A percentile compares a stretch with the other conserved stretches of the same genome.
Conservation (phyloP, 164 flowering plant genomes). For the Santalum album region DNA sequence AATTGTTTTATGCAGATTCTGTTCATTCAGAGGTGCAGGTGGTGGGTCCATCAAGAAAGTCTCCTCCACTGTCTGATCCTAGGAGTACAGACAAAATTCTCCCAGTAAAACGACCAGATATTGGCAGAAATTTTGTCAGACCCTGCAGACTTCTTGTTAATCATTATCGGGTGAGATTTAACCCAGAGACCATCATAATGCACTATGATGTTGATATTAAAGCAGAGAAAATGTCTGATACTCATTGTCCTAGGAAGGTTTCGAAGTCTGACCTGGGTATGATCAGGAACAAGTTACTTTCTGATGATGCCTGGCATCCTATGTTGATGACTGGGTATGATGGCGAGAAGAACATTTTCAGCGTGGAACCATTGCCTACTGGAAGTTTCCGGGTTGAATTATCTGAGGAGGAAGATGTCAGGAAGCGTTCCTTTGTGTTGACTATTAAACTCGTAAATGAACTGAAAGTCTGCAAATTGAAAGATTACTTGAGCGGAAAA, state of each 20-base stretch:
- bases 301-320: slow-evolving; percentile 23
- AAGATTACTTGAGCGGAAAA: not conserved
- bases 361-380: slow-evolving; percentile 37
- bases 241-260: slow-evolving; percentile 19
- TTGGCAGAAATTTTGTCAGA: slow-evolving; percentile 16
- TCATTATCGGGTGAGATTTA: slow-evolving; percentile 36
- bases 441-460: slow-evolving; percentile 38
- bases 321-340: slow-evolving; percentile 41
- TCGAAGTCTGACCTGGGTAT: slow-evolving; percentile 21
- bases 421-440: slow-evolving; percentile 15
- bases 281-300: slow-evolving; percentile 28
- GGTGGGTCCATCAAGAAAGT: not conserved
- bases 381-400: slow-evolving; percentile 36
- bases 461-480: slow-evolving; percentile 18
- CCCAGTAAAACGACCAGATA: slow-evolving; percentile 43
- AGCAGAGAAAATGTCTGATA: slow-evolving; percentile 11
- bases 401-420: slow-evolving; percentile 17
- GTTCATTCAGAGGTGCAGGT: not conserved
- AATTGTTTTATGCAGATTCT: not conserved
- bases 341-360: slow-evolving; percentile 58
- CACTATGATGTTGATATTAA: slow-evolving; percentile 45
- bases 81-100: not conserved
- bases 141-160: slow-evolving; percentile 26
- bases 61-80: slow-evolving; percentile 4
- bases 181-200: slow-evolving; percentile 15